Percentiles rank a stretch among this genome's conserved stretches.
phyloP scores from a whole-genome alignment of 495 filamentous ascomycete species.

The Astrocystis sublimbata region DNA sequence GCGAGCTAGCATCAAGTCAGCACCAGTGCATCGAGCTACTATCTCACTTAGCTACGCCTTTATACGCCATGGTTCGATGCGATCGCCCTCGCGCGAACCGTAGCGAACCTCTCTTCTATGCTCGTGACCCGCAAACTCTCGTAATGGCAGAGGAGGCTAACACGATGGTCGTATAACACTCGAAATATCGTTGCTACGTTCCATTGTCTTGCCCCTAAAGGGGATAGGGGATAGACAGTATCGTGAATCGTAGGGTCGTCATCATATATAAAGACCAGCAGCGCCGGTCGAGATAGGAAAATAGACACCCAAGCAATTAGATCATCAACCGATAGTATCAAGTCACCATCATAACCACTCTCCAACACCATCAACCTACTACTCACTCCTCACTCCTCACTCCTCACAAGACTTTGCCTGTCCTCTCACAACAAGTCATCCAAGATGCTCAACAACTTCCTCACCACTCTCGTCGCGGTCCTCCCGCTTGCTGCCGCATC shows the following conservation, averaged over 20 bases:
- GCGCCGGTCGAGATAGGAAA: neutral
- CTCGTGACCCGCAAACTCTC: neutral
- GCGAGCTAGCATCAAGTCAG: neutral
- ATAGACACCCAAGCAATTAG: neutral
- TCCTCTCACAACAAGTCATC: neutral
- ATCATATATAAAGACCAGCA: neutral
- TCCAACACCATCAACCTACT: neutral
- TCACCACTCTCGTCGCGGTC: conserved; percentile 26
- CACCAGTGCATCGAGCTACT: no score
- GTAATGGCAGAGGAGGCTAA: neutral
- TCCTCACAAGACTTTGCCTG: neutral
- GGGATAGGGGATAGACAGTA: neutral
- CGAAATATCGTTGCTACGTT: neutral
- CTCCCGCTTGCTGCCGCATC: conserved; percentile 27
- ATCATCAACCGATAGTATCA: neutral
- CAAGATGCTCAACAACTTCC: conserved; percentile 21
- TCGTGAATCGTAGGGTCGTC: neutral
- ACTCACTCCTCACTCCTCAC: neutral
- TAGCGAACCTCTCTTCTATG: no score
- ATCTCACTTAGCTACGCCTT: no score
- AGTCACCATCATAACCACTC: neutral
- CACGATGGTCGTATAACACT: neutral
- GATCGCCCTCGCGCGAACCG: neutral
- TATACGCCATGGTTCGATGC: neutral
- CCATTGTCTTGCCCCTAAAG: neutral